Conservation (phyloP, 257 asterid genomes). For the Solanum chmielewskii region DNA sequence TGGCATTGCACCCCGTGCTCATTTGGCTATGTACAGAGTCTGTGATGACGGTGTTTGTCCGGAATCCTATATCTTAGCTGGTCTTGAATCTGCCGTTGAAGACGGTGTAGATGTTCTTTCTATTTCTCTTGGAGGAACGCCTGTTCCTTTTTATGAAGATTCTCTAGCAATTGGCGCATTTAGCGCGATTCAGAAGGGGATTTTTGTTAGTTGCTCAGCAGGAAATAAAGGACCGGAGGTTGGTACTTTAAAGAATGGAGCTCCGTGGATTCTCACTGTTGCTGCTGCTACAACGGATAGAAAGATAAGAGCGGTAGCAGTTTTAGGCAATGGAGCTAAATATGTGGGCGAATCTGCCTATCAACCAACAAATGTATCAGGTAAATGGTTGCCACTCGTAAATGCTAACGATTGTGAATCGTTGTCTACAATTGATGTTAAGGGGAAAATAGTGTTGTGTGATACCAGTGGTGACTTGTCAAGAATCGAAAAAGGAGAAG, state of each 20-base stretch:
- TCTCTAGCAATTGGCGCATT: slow-evolving; percentile 9
- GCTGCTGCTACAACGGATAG: slow-evolving; percentile 22
- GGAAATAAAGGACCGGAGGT: slow-evolving; percentile 6
- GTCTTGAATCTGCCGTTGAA: slow-evolving; percentile 7
- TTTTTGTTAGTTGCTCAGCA: slow-evolving; percentile 15
- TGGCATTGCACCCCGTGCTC: slow-evolving; percentile 18
- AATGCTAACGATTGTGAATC: neutral
- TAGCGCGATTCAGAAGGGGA: slow-evolving; percentile 8
- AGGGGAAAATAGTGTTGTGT: slow-evolving; percentile 15
- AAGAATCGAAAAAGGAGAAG: slow-evolving; percentile 2
- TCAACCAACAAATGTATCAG: slow-evolving; percentile 8
- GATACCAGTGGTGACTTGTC: slow-evolving; percentile 1
- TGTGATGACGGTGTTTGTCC: neutral
- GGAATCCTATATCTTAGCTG: slow-evolving; percentile 1
- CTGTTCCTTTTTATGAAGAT: neutral
- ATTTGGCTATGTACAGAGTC: slow-evolving; percentile 11
- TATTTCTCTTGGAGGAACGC: slow-evolving; percentile 6
- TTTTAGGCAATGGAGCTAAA: slow-evolving; percentile 5
- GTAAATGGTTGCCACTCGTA: slow-evolving; percentile 1
- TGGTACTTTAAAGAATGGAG: slow-evolving; percentile 7
- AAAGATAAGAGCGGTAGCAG: slow-evolving; percentile 3
- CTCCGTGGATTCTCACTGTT: slow-evolving; percentile 24
- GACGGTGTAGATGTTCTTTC: slow-evolving; percentile 18
- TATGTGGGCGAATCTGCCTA: slow-evolving; percentile 8
- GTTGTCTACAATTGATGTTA: neutral